Percentiles rank a stretch among this genome's conserved stretches.
phyloP scores from a whole-genome alignment of 306 rosid species.

The Prosopis cineraria region DNA sequence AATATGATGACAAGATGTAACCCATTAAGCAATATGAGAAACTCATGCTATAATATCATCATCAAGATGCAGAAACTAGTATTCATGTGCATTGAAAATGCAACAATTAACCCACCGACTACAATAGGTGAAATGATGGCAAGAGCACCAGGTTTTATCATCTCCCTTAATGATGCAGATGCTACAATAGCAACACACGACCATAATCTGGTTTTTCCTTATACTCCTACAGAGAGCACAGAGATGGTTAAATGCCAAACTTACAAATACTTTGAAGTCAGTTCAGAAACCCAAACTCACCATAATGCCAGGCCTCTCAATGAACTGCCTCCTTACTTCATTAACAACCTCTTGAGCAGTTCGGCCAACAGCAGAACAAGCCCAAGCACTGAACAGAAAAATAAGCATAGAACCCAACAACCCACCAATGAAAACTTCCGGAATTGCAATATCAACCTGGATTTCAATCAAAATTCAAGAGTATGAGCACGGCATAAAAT shows the following conservation, averaged over 20 bases:
- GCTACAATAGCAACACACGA: slow-evolving; percentile 99
- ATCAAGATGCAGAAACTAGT: slow-evolving; percentile 19
- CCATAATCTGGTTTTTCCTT: slow-evolving; percentile 96
- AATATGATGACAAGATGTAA: not conserved
- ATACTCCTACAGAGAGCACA: slow-evolving; percentile 65
- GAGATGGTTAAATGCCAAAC: slow-evolving; percentile 23
- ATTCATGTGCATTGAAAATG: slow-evolving; percentile 16
- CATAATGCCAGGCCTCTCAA: slow-evolving; percentile 99
- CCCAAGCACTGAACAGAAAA: slow-evolving; percentile 94
- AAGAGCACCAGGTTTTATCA: slow-evolving; percentile 97
- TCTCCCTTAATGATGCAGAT: slow-evolving; percentile 90
- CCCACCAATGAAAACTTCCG: slow-evolving; percentile 93
- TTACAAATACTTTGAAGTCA: slow-evolving; percentile 18
- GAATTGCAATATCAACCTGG: slow-evolving; percentile 99
- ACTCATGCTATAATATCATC: slow-evolving; percentile 8
- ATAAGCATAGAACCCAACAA: slow-evolving; percentile 98
- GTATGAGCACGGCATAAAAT: not conserved
- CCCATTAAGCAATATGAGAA: slow-evolving; percentile 15
- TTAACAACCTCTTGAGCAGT: slow-evolving; percentile 99
- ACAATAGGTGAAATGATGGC: slow-evolving; percentile 90
- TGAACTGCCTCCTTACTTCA: slow-evolving; percentile 97
- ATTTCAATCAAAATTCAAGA: slow-evolving; percentile 35
- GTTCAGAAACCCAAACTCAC: slow-evolving; percentile 54
- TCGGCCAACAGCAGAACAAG: slow-evolving; percentile 96
- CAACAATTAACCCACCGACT: slow-evolving; percentile 66